These are phyloP conservation scores for Agrocybe pediades DNA, from an alignment of 768 basidiomycete species.

Conservation along the genomic window DNA sequence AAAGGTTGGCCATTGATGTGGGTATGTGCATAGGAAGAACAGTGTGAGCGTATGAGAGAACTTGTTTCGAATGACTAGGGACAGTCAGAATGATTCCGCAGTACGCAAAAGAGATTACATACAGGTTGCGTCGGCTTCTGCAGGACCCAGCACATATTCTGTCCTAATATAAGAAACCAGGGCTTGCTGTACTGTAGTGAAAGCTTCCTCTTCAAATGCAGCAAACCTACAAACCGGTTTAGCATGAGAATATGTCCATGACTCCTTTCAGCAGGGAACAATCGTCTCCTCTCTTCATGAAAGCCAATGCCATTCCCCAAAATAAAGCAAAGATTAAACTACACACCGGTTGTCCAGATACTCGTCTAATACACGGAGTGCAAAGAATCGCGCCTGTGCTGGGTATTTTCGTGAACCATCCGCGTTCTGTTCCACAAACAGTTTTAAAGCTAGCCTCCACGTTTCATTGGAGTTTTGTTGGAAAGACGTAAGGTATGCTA, in stretches of 20 bases:
- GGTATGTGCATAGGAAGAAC: constrained; percentile 87
- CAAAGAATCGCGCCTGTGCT: constrained; percentile 76
- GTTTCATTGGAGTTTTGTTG: constrained; percentile 73
- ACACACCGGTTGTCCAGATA: constrained; percentile 83
- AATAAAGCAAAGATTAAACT: constrained; percentile 2
- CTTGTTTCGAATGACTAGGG: constrained; percentile 87
- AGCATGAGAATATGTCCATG: neutral
- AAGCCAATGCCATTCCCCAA: neutral
- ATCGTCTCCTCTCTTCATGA: neutral
- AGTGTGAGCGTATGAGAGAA: constrained; percentile 89
- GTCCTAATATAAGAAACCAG: constrained; percentile 82
- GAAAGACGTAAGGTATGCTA: constrained; percentile 78
- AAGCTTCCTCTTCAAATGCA: constrained; percentile 68
- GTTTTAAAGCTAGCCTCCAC: constrained; percentile 79
- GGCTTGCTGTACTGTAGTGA: constrained; percentile 73
- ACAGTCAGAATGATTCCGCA: neutral
- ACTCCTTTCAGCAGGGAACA: neutral
- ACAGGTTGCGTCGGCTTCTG: constrained; percentile 84
- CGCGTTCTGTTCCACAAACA: constrained; percentile 65
- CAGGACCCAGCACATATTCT: constrained; percentile 85
- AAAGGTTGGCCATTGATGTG: constrained; percentile 84
- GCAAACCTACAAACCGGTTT: constrained; percentile 49
- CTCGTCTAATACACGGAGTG: constrained; percentile 77
- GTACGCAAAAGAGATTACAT: constrained; percentile 34
- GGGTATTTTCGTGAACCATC: constrained; percentile 71